These are phyloP conservation scores for Ogataea populi-albae DNA, from an alignment of 805 yeast species.

Conservation along the genomic window DNA sequence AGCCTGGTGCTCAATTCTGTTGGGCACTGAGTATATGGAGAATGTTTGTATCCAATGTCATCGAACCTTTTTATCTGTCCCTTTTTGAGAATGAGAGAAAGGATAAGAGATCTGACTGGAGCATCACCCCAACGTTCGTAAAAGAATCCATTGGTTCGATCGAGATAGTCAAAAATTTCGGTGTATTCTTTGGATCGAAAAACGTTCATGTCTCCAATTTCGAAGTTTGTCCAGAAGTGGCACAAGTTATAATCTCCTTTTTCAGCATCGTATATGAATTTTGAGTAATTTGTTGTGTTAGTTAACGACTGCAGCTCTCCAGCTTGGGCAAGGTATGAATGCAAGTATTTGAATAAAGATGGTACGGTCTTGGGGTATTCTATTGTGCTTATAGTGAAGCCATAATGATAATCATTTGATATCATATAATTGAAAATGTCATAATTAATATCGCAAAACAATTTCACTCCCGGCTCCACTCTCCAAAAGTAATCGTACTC, in stretches of 20 bases:
- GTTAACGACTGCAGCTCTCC: conserved; percentile 38
- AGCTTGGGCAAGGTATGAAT: conserved; percentile 33
- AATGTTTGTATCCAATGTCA: conserved; percentile 78
- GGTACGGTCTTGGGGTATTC: conserved; percentile 70
- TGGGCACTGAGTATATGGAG: conserved; percentile 81
- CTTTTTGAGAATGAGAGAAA: conserved; percentile 67
- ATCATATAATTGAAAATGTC: conserved; percentile 74
- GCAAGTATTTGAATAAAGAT: conserved; percentile 42
- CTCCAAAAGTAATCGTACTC: conserved; percentile 89
- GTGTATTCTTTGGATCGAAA: conserved; percentile 68
- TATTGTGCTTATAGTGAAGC: conserved; percentile 69
- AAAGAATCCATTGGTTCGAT: conserved; percentile 79
- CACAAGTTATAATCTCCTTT: conserved; percentile 69
- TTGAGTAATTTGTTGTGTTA: conserved; percentile 39
- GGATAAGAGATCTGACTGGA: conserved; percentile 69
- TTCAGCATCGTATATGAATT: conserved; percentile 58
- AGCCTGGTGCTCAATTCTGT: conserved; percentile 51
- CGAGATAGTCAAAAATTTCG: conserved; percentile 65
- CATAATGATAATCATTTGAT: conserved; percentile 64
- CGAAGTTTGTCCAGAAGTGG: conserved; percentile 90
- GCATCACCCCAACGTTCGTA: conserved; percentile 95
- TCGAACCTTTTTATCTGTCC: conserved; percentile 69
- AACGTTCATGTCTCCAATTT: conserved; percentile 68
- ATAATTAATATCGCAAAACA: conserved; percentile 74
- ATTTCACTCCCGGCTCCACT: conserved; percentile 78